A percentile compares a stretch with the other conserved stretches of the same genome.
Evolutionary conservation across 192 early-diverging fungal genomes (phyloP).

Genomic region (Backusella luteola): DNA sequence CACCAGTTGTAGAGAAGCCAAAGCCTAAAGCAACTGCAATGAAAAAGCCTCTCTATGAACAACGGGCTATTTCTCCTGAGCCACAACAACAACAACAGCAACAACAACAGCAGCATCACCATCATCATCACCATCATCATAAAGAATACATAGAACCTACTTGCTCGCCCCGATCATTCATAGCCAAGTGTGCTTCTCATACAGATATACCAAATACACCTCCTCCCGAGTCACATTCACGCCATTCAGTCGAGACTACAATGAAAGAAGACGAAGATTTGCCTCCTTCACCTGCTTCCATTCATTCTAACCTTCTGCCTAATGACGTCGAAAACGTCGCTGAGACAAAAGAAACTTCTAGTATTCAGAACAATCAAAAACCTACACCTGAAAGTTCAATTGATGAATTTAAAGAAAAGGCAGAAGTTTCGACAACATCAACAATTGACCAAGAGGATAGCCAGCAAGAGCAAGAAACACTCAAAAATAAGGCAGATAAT

Average conservation of each 20-base stretch:
- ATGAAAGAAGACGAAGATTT: neutral
- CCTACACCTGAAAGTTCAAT: neutral
- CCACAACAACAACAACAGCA: neutral
- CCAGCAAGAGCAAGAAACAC: neutral
- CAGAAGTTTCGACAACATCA: neutral
- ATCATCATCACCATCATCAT: neutral
- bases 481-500: neutral
- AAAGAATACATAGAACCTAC: neutral
- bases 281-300: neutral
- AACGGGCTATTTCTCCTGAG: neutral
- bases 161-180: neutral
- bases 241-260: neutral
- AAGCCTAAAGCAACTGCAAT: neutral
- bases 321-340: neutral
- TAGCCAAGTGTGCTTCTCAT: neutral
- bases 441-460: neutral
- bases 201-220: neutral
- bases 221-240: conserved; percentile 5
- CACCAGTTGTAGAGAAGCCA: neutral
- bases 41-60: conserved; percentile 11
- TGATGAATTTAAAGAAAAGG: neutral
- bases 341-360: neutral
- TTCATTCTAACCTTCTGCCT: neutral
- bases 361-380: neutral
- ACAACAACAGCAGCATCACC: neutral